A percentile compares a stretch with the other conserved stretches of the same genome.
Evolutionary conservation across 345 rosid genomes (phyloP).

Genomic region (Euclidium syriacum): DNA sequence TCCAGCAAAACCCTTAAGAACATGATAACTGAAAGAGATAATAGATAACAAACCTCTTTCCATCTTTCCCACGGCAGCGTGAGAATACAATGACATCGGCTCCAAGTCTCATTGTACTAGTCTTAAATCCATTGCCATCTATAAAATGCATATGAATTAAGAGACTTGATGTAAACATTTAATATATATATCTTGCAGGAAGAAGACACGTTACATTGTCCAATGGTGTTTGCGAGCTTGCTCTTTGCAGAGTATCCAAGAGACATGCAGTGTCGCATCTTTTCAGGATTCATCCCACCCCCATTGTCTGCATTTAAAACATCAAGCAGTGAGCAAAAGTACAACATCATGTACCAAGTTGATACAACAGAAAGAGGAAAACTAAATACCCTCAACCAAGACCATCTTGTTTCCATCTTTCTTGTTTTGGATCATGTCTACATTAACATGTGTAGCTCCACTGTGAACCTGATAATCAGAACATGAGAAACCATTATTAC

Average conservation of each 20-base stretch:
- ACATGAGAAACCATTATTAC: background rate
- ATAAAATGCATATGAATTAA: background rate
- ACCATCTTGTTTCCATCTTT: conserved; percentile 72
- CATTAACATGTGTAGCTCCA: conserved; percentile 74
- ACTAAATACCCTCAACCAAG: conserved; percentile 58
- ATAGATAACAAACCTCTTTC: conserved; percentile 45
- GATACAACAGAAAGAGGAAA: background rate
- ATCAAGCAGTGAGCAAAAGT: background rate
- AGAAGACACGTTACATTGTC: conserved; percentile 53
- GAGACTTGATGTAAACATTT: background rate
- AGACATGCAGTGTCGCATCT: conserved; percentile 81
- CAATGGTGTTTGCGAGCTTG: conserved; percentile 74
- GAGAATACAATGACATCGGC: conserved; percentile 98
- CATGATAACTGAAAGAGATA: background rate
- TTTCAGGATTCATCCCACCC: conserved; percentile 95
- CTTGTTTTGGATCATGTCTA: conserved; percentile 58
- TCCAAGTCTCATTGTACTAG: conserved; percentile 98
- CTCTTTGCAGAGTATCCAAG: conserved; percentile 85
- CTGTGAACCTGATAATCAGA: conserved; percentile 42
- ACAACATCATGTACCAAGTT: background rate
- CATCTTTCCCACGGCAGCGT: conserved; percentile 57
- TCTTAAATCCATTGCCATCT: conserved; percentile 98
- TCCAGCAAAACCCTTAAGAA: background rate
- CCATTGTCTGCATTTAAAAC: conserved; percentile 61
- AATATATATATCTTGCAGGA: background rate